A percentile compares a stretch with the other conserved stretches of the same genome.
Evolutionary conservation across 805 yeast genomes (phyloP).

Genomic region (Hanseniaspora jakobsenii): DNA sequence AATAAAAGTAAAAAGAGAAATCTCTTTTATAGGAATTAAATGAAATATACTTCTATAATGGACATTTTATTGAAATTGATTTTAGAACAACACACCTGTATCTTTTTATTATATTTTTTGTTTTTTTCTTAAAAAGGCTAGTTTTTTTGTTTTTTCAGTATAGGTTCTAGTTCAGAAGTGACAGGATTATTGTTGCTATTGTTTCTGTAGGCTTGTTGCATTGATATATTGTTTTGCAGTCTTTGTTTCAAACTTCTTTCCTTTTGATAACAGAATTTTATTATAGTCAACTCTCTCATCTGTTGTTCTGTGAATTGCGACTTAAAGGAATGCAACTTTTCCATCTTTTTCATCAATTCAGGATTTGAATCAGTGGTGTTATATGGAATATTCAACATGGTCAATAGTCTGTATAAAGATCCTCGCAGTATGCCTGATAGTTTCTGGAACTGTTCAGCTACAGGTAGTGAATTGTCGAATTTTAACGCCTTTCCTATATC

Average conservation of each 20-base stretch:
- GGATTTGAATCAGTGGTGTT: conserved; percentile 12
- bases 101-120: too few species aligned
- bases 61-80: too few species aligned
- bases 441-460: conserved; percentile 13
- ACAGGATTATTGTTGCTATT: neutral
- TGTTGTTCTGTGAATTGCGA: conserved; percentile 10
- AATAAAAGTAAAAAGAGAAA: too few species aligned
- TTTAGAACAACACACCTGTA: too few species aligned
- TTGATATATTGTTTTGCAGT: conserved; percentile 1
- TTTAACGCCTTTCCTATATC: conserved; percentile 4
- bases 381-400: conserved; percentile 14
- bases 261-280: conserved; percentile 8
- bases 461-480: conserved; percentile 2
- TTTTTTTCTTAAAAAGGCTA: neutral
- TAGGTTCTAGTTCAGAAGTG: neutral
- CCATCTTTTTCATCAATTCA: conserved; percentile 14
- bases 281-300: conserved; percentile 11
- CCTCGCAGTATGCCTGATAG: conserved; percentile 8
- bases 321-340: conserved; percentile 13
- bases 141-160: conserved; percentile 7
- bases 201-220: neutral
- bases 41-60: too few species aligned
- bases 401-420: conserved; percentile 8
- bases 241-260: conserved; percentile 9
- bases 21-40: too few species aligned